phyloP scores from a whole-genome alignment of 2,329 filamentous ascomycete genomes.

The Cytospora paraplurivora region DNA sequence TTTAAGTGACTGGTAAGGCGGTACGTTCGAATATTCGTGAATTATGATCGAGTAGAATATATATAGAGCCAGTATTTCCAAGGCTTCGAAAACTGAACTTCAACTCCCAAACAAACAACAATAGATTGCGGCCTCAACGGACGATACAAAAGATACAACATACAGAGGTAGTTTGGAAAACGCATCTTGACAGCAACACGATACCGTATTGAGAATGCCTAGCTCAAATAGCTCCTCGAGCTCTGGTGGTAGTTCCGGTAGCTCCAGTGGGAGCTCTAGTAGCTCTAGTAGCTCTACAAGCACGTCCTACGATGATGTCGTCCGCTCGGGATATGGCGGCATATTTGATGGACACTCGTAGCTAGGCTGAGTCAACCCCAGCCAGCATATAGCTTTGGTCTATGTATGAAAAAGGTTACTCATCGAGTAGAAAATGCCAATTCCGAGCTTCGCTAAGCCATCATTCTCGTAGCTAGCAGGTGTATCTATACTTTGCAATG shows the following conservation, averaged over 20 bases:
- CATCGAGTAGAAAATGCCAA: no score
- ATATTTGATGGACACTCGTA: slow-evolving; percentile 1
- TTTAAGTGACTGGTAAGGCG: no score
- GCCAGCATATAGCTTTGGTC: neutral
- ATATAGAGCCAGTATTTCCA: neutral
- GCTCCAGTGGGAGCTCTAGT: neutral
- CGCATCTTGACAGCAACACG: neutral
- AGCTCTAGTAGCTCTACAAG: neutral
- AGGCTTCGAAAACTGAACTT: neutral
- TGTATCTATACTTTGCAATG: no score
- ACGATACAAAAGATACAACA: neutral
- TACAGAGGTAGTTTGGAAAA: no score
- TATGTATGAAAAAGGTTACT: neutral
- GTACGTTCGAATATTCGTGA: neutral
- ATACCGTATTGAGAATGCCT: neutral
- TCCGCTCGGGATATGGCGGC: slow-evolving; percentile 1
- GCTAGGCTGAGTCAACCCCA: neutral
- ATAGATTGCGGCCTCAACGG: neutral
- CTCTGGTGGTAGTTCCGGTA: neutral
- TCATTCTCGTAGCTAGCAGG: no score
- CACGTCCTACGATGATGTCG: slow-evolving; percentile 2
- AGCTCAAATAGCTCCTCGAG: neutral
- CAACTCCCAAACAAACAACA: neutral
- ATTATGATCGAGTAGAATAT: neutral
- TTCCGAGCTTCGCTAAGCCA: no score